Conservation (phyloP, 169 alveolate genomes). For the Neospora caninum region DNA sequence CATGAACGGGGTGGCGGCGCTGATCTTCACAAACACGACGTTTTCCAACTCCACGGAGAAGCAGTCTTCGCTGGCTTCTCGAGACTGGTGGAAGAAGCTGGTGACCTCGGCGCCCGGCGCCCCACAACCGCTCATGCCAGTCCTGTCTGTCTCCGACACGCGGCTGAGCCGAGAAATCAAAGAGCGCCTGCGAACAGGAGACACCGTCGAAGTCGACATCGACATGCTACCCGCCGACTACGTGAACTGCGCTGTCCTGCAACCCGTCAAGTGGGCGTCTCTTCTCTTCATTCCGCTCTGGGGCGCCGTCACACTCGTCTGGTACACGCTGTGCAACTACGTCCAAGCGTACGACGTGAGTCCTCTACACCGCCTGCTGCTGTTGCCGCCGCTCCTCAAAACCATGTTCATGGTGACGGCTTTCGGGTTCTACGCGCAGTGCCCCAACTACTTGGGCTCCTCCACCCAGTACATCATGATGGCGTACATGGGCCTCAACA, state of each 20-base stretch:
- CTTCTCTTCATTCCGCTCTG: neutral
- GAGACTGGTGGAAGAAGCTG: neutral
- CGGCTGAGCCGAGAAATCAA: conserved; percentile 36
- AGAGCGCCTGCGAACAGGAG: conserved; percentile 17
- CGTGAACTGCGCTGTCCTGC: conserved; percentile 22
- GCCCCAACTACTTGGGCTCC: conserved; percentile 22
- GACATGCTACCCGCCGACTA: conserved; percentile 36
- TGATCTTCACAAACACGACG: conserved; percentile 37
- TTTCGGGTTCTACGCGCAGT: conserved; percentile 31
- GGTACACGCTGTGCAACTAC: neutral
- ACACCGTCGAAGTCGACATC: conserved; percentile 5
- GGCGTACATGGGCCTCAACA: conserved; percentile 39
- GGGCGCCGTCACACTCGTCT: neutral
- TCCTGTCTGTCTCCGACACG: conserved; percentile 38
- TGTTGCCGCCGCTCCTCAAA: conserved; percentile 39
- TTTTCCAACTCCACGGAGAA: neutral
- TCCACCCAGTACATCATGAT: conserved; percentile 32
- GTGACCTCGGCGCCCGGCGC: neutral
- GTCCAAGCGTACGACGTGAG: neutral
- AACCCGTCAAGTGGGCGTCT: conserved; percentile 12
- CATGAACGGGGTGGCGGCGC: conserved; percentile 37
- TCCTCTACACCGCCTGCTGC: conserved; percentile 45
- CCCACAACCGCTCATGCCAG: conserved; percentile 43
- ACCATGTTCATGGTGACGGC: neutral
- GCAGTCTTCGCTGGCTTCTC: neutral